Evolutionary conservation across 176 grass and related monocot species (phyloP), one percentile per base, ranked within the genome.

Genomic region (Zea luxurians): DNA sequence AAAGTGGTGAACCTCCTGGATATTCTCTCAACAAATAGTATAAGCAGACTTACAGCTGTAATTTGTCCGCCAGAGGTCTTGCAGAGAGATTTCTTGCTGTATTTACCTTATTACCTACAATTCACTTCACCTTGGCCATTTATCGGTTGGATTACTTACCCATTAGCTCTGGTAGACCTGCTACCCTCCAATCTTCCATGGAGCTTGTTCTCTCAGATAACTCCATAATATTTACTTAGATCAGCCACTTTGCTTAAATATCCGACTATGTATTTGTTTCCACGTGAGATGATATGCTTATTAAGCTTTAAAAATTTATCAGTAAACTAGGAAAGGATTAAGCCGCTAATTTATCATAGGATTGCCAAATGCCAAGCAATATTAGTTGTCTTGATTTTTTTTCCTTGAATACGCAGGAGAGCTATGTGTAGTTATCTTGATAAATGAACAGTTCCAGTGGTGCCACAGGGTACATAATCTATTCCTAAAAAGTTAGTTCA

Each of bases 371-470:
- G 37, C 6, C 63, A 65, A 41, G 37, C 13, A 65, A 65, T 65
- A 15, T 41, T 17, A 41, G 37, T 65, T 40, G 6, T 17, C 61
- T 15, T 63, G 61, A 63, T 63, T 37, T 15, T 15, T 3, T 3
- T 5, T 2, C 11, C 61, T 61, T 61, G 9, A 63, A 36, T 62
- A 62, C 0, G 0, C 61, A 13, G 12, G 61, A 63, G 61, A 37
- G 2, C 34, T 37, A 34, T 37, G 11, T 63, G 13, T 13, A 36
- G 10, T 37, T 63, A 11, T 37, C 34, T 63, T 37, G 36, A 15
- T 64, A 64, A 40, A 64, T 37, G 40, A 65, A 65, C 35, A 65
- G 63, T 65, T 65, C 62, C 36, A 16, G 36, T 65, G 13, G 35
- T 16, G 4, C 35, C 36, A 16, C 58, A 61, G 37, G 13, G 61